phyloP scores from a whole-genome alignment of 2,329 filamentous ascomycete genomes.

The Colletotrichum tropicicola region DNA sequence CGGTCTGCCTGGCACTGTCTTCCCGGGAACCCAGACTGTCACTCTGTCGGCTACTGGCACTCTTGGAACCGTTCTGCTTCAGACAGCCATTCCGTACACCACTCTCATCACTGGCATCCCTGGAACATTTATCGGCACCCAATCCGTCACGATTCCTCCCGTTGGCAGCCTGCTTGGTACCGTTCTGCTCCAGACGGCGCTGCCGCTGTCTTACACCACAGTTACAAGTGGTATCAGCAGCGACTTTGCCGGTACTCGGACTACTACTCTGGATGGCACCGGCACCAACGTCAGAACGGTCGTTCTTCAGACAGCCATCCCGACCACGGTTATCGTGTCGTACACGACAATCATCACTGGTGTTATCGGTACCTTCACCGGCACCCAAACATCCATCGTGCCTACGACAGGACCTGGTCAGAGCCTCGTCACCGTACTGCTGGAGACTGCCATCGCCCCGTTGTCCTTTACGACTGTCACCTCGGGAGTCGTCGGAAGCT shows the following conservation, averaged over 20 bases:
- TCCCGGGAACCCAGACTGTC: neutral
- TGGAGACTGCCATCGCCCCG: slow-evolving; percentile 6
- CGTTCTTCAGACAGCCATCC: neutral
- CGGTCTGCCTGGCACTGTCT: neutral
- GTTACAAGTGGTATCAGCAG: neutral
- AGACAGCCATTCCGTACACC: neutral
- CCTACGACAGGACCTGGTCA: slow-evolving; percentile 4
- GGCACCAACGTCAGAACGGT: slow-evolving; percentile 6
- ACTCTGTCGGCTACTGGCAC: neutral
- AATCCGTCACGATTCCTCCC: neutral
- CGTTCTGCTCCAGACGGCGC: slow-evolving; percentile 6
- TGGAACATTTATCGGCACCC: neutral
- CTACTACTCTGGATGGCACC: neutral
- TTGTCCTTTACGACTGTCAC: slow-evolving; percentile 12
- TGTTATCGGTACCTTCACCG: neutral
- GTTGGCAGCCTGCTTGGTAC: neutral
- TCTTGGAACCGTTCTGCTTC: neutral
- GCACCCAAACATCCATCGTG: neutral
- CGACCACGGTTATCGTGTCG: neutral
- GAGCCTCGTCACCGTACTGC: slow-evolving; percentile 6
- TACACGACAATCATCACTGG: slow-evolving; percentile 16
- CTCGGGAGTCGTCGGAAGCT: neutral
- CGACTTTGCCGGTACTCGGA: slow-evolving; percentile 2
- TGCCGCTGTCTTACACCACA: slow-evolving; percentile 5
- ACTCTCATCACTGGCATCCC: neutral